phyloP scores from a whole-genome alignment of 768 basidiomycete genomes.

The Trametes punicea region DNA sequence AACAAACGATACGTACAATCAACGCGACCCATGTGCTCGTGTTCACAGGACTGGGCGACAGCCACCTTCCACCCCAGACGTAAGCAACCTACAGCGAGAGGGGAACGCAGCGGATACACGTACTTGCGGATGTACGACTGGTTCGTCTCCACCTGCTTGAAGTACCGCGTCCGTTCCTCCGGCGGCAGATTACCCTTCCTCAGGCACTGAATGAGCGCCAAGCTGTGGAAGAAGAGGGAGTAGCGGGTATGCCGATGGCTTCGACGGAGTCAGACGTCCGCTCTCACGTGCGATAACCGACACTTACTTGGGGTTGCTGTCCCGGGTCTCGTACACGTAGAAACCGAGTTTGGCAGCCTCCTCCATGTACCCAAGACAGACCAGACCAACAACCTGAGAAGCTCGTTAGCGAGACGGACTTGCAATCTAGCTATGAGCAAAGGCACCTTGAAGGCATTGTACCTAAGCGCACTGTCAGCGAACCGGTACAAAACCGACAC shows the following conservation, averaged over 20 bases:
- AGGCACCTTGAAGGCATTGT: conserved; percentile 59
- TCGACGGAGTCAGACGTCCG: background rate
- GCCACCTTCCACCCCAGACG: conserved; percentile 54
- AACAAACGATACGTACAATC: conserved; percentile 38
- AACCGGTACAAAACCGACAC: background rate
- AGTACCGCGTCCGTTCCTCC: conserved; percentile 38
- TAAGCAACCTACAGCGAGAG: background rate
- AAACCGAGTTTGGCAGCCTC: conserved; percentile 66
- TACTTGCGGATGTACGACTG: conserved; percentile 61
- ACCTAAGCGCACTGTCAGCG: conserved; percentile 37
- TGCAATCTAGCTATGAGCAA: background rate
- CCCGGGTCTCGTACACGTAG: conserved; percentile 53
- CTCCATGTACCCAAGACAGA: conserved; percentile 54
- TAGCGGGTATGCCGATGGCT: conserved; percentile 72
- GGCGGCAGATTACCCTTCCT: conserved; percentile 41
- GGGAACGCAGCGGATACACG: conserved; percentile 4
- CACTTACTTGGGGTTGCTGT: conserved; percentile 60
- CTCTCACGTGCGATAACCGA: too few species aligned
- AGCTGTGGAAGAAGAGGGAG: conserved; percentile 65
- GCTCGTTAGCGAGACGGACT: too few species aligned
- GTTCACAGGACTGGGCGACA: conserved; percentile 67
- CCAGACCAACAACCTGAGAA: conserved; percentile 58
- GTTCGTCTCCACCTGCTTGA: conserved; percentile 57
- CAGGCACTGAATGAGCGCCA: conserved; percentile 61
- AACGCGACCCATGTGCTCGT: conserved; percentile 66